Evolutionary conservation across 106 monocot species (phyloP).

Genomic region (Allium fistulosum): DNA sequence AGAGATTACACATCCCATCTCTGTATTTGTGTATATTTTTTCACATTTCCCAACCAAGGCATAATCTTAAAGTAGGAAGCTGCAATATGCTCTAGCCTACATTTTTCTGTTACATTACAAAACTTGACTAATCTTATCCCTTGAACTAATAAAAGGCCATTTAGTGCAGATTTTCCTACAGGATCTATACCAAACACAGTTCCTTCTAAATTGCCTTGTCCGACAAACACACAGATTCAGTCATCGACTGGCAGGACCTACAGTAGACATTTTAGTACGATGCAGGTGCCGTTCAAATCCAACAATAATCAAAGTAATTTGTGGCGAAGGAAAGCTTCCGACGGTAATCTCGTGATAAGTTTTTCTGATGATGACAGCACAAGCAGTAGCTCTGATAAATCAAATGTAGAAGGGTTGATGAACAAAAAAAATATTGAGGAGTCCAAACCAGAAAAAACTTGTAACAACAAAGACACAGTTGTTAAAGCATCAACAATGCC

Average conservation of each 20-base stretch:
- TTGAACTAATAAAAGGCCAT: not conserved
- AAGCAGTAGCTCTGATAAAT: slow-evolving; percentile 26
- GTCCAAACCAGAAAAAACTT: slow-evolving; percentile 1
- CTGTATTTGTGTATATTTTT: not conserved
- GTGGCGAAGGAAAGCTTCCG: slow-evolving; percentile 41
- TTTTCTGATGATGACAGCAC: slow-evolving; percentile 79
- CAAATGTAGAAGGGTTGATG: not conserved
- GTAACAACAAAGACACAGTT: slow-evolving; percentile 11
- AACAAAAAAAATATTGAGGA: slow-evolving; percentile 1
- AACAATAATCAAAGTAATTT: slow-evolving; percentile 22
- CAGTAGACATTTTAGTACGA: slow-evolving; percentile 21
- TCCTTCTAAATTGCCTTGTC: slow-evolving; percentile 19
- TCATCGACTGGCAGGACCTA: slow-evolving; percentile 11
- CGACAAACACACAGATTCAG: slow-evolving; percentile 10
- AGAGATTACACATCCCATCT: not conserved
- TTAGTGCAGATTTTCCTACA: slow-evolving; percentile 8
- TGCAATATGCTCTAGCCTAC: not conserved
- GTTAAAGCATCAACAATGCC: slow-evolving; percentile 5
- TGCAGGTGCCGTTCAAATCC: slow-evolving; percentile 24
- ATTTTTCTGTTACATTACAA: not conserved
- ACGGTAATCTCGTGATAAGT: slow-evolving; percentile 61
- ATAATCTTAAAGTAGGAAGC: not conserved
- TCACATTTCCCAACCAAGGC: not conserved
- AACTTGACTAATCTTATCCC: not conserved
- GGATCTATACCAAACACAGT: slow-evolving; percentile 2